A percentile compares a stretch with the other conserved stretches of the same genome.
Evolutionary conservation across 148 eudicot species (phyloP).

Genomic region (Agrostemma githago): DNA sequence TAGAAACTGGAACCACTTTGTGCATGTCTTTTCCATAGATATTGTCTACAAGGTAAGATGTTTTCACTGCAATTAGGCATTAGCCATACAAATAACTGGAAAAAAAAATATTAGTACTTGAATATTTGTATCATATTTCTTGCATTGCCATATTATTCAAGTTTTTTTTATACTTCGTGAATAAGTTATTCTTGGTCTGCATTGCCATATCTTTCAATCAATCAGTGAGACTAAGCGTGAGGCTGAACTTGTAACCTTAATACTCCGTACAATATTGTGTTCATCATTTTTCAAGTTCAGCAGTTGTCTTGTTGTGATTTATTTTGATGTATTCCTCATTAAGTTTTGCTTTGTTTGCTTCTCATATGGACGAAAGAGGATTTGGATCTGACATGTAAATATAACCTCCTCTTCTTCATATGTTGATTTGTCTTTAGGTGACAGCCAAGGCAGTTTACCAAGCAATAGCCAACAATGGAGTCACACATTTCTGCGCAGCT

Average conservation of each 20-base stretch:
- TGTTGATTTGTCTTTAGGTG: conserved; percentile 39
- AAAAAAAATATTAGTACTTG: too few relatives aligned
- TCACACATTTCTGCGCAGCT: conserved; percentile 93
- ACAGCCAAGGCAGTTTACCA: conserved; percentile 75
- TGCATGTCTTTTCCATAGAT: not conserved
- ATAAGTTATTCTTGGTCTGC: not conserved
- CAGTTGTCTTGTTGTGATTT: not conserved
- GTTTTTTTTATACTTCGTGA: too few relatives aligned
- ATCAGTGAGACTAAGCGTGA: not conserved
- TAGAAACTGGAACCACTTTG: not conserved
- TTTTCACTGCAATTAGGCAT: not conserved
- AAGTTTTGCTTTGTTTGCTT: not conserved
- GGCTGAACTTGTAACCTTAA: not conserved
- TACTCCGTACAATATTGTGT: not conserved
- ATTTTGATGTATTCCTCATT: not conserved
- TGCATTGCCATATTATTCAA: too few relatives aligned
- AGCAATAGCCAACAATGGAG: conserved; percentile 68
- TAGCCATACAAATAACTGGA: not conserved
- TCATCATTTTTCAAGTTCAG: not conserved
- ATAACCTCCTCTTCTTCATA: not conserved
- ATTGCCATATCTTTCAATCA: not conserved
- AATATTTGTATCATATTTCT: too few relatives aligned
- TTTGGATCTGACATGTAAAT: not conserved
- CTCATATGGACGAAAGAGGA: not conserved
- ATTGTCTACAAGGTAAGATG: not conserved